Base-by-base conservation (phyloP, 257 asterid genomes). In the Salvia miltiorrhiza region DNA sequence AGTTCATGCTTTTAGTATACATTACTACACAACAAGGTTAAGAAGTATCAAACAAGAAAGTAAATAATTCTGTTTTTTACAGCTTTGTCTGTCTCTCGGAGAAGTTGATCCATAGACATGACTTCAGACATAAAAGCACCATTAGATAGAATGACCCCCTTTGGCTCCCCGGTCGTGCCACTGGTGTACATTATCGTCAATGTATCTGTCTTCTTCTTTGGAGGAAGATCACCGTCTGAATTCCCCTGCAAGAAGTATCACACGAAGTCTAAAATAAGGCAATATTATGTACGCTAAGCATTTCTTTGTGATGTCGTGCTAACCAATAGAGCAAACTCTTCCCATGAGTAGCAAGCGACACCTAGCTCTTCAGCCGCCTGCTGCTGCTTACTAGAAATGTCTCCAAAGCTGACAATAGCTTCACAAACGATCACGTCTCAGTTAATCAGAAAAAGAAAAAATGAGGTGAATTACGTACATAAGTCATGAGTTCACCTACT, bases 161-260 rank as follows among this genome's bases (percentile, higher is more conserved):
- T 93, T 4, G 98, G 98, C 68, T 93, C 98, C 60, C 98, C 98
- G 0, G 96, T 93, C 14, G 98, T 93, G 72, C 98, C 98, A 66
- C 98, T 93, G 0, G 98, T 93, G 75, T 93, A 93, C 98, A 93
- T 93, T 80, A 93, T 88, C 2, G 92, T 90, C 80, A 95, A 90
- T 6, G 70, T 73, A 43, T 85, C 88, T 1, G 80, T 78, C 84
- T 82, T 88, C 76, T 68, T 72, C 68, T 87, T 88, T 0, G 85
- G 72, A 44, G 96, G 97, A 26, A 93, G 83, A 58, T 84, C 75
- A n/a, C 50, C 82, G 43, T 81, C 86, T 54, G 72, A 67, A 61
- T 74, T 67, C 32, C 95, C 98, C 98, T 93, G 73, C 57, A 57
- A 71, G 56, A 19, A 65, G 49, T 9, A 24, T 23, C 10, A 45